Evolutionary conservation across 2,329 filamentous ascomycete species (phyloP).

Genomic region (Clarireedia paspali): DNA sequence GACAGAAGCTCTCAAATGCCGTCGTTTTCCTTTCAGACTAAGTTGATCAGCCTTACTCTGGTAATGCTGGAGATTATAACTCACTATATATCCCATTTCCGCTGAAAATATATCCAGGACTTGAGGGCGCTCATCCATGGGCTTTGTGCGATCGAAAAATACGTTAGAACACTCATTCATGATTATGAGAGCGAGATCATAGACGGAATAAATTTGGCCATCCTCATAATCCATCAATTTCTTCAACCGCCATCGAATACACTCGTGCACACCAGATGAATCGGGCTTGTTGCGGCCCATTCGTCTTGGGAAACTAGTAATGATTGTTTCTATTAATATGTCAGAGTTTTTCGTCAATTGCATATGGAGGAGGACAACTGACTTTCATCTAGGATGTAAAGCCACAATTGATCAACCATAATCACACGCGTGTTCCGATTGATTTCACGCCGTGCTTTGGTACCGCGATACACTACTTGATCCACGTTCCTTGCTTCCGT

Average conservation of each 20-base stretch:
- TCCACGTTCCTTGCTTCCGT: constrained; percentile 31
- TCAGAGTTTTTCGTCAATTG: background rate
- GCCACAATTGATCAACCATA: constrained; percentile 39
- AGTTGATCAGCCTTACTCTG: no score
- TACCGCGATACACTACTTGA: constrained; percentile 22
- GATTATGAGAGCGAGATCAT: constrained; percentile 34
- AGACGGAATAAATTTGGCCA: constrained; percentile 30
- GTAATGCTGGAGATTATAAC: constrained; percentile 8
- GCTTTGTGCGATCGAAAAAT: constrained; percentile 34
- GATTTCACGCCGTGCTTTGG: constrained; percentile 7
- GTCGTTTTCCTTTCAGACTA: constrained; percentile 34
- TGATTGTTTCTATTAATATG: constrained; percentile 29
- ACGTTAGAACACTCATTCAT: constrained; percentile 33
- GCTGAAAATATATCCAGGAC: constrained; percentile 36
- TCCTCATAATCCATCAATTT: no score
- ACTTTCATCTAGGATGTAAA: constrained; percentile 34
- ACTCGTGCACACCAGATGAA: constrained; percentile 33
- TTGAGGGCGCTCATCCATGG: constrained; percentile 29
- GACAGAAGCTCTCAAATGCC: constrained; percentile 33
- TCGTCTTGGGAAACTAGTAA: constrained; percentile 35
- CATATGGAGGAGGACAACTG: background rate
- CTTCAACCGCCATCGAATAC: constrained; percentile 32
- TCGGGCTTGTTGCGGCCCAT: constrained; percentile 36
- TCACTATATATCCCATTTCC: constrained; percentile 36
- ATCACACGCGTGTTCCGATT: constrained; percentile 22